Conservation (phyloP, 345 rosid genomes). For the Trapa incisa region DNA sequence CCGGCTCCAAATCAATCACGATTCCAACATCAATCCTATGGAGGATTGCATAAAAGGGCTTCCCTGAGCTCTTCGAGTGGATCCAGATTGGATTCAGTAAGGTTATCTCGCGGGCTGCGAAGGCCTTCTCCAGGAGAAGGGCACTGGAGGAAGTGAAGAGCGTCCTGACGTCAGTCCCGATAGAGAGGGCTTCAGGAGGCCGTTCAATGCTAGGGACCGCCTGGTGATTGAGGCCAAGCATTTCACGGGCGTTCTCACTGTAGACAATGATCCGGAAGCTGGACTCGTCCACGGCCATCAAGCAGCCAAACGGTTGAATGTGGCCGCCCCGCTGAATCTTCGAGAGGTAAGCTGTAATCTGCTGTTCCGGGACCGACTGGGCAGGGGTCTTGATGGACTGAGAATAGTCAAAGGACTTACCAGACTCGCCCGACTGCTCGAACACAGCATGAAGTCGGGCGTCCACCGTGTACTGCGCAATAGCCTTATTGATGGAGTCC, state of each 20-base stretch:
- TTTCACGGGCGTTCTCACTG: slow-evolving; percentile 81
- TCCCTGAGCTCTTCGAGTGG: slow-evolving; percentile 72
- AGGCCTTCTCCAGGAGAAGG: slow-evolving; percentile 62
- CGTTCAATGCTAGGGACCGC: slow-evolving; percentile 75
- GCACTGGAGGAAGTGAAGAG: slow-evolving; percentile 52
- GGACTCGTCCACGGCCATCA: slow-evolving; percentile 69
- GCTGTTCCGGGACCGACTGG: slow-evolving; percentile 62
- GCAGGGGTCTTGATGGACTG: slow-evolving; percentile 50
- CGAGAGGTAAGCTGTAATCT: slow-evolving; percentile 74
- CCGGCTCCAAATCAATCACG: slow-evolving; percentile 94
- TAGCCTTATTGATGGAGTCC: slow-evolving; percentile 68
- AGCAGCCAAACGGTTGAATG: slow-evolving; percentile 90
- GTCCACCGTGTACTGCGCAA: slow-evolving; percentile 87
- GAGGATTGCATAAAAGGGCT: slow-evolving; percentile 77
- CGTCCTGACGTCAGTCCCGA: slow-evolving; percentile 66
- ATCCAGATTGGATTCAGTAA: slow-evolving; percentile 82
- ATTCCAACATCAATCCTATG: slow-evolving; percentile 93
- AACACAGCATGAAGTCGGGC: slow-evolving; percentile 91
- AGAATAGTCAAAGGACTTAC: slow-evolving; percentile 79
- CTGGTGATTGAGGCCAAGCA: slow-evolving; percentile 74
- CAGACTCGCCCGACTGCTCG: slow-evolving; percentile 79
- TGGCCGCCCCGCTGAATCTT: slow-evolving; percentile 86
- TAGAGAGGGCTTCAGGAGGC: slow-evolving; percentile 34
- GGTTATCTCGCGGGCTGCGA: slow-evolving; percentile 83
- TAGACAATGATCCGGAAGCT: slow-evolving; percentile 53